A percentile compares a stretch with the other conserved stretches of the same genome.
phyloP scores from a whole-genome alignment of 2,329 filamentous ascomycete species.

The Ceratocystis huliohia region DNA sequence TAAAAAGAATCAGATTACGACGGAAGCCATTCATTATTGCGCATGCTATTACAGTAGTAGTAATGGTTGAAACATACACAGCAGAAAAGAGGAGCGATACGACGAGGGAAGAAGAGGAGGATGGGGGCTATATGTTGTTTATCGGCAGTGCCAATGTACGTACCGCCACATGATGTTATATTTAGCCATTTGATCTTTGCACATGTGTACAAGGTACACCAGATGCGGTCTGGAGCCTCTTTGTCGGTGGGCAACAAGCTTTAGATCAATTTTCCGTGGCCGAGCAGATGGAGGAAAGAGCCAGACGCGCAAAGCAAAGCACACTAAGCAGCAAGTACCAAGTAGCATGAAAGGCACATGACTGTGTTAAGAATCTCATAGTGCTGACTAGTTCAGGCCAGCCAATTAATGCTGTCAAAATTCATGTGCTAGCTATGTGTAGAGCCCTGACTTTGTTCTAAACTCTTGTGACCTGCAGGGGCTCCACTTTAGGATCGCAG shows the following conservation, averaged over 20 bases:
- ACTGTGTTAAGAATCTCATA: background rate
- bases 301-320: background rate
- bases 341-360: background rate
- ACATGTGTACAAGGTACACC: background rate
- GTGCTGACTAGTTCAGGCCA: background rate
- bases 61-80: background rate
- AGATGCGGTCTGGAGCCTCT: too few relatives aligned
- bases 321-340: background rate
- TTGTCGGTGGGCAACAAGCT: background rate
- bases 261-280: background rate
- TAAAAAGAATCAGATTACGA: background rate
- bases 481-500: background rate
- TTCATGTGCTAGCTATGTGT: too few relatives aligned
- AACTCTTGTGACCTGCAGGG: slow-evolving; percentile 1
- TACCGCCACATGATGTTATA: background rate
- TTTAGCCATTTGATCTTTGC: background rate
- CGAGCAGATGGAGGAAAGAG: background rate
- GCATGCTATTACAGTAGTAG: background rate
- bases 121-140: background rate
- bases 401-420: background rate
- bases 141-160: background rate
- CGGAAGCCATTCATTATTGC: background rate
- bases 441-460: background rate
- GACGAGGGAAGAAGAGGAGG: background rate
- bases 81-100: background rate